Base-by-base conservation (phyloP, 768 basidiomycete species). In the Tylopilus intermedius region DNA sequence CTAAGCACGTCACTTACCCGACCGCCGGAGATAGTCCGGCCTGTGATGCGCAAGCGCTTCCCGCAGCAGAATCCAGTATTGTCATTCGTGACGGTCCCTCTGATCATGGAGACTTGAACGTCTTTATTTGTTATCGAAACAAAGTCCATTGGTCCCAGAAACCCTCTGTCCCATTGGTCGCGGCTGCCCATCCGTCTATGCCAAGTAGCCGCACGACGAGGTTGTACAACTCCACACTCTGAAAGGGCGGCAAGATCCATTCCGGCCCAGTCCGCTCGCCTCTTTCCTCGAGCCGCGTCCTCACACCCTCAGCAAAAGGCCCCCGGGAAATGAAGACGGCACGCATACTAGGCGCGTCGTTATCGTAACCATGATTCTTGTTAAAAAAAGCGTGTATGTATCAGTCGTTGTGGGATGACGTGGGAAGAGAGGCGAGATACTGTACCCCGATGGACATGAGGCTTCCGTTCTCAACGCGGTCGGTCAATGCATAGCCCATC, bases 271-370 rank as follows among this genome's bases (percentile, higher is more conserved):
- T 72, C 5, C 75, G 15, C 24, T 37, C 67, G 70, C 15, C 63
- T 30, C 46, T 44, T 8, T 45, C 32, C 8, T 13, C 32, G 15
- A 44, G 14, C 9, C 24, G 53, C n/a, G 43, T 44, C 29, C 29
- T 59, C 46, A 52, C 46, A 8, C 40, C 35, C 18, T 57, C 66
- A 8, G 86, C 81, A 68, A 93, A 93, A 0, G 92, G 91, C 0
- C 92, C 90, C 64, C 89, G 86, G 13, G 90, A 90, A 54, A 94
- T 82, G 70, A 95, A 94, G 68, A 91, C 82, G 2, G 92, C 90
- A 49, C 82, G 82, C 93, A 94, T 94, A 5, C 83, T 75, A 11
- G 72, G 60, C 47, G 82, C 82, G 18, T 77, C 68, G 57, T 92
- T 90, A 64, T 94, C 91, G 63, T 92, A 95, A 4, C 94, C 92